Evolutionary conservation across 1,139 yeast genomes (phyloP), one percentile per base, ranked within the genome.

Genomic region (Candida anutae): DNA sequence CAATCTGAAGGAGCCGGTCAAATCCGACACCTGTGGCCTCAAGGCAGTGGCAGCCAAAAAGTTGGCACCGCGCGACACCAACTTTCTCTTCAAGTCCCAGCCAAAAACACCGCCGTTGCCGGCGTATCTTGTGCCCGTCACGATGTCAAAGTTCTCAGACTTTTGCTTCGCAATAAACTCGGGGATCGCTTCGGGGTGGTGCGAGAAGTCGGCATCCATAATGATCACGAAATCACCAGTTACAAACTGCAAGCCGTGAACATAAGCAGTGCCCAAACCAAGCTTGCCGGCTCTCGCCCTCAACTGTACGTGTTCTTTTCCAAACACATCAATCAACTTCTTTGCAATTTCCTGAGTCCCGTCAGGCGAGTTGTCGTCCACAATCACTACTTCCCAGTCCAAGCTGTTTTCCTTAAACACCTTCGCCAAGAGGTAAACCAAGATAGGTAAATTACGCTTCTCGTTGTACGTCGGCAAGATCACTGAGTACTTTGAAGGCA

Each of bases 151-250:
- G 54, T 80, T 55, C 29, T 64, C 69, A 35, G 66, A 60, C 54
- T 77, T 69, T 50, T 81, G 93, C 50, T 76, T 74, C 32, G 69
- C 70, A 43, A 81, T 78, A 48, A 81, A 80, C 49, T 77, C 62
- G 5, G 90, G 90, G 50, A 81, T 80, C 23, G 88, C 81, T 41
- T 76, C 79, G 13, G 93, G 93, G 48, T 77, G 79, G 51, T 81
- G 93, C 10, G 87, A 77, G 57, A 81, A 81, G 52, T 81, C 93
- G 11, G 93, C 93, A 50, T 81, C 93, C 93, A 81, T 81, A 40
- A 81, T 81, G 38, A 81, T 74, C 28, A 81, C 87, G 51, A 67
- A 81, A 55, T 81, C 71, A 29, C 93, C 93, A 18, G 78, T 74
- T 24, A 74, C 87, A 41, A 47, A 77, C 47, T 81, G 71, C 42